phyloP scores from a whole-genome alignment of 257 asterid species.

The Ligustrum vulgare region DNA sequence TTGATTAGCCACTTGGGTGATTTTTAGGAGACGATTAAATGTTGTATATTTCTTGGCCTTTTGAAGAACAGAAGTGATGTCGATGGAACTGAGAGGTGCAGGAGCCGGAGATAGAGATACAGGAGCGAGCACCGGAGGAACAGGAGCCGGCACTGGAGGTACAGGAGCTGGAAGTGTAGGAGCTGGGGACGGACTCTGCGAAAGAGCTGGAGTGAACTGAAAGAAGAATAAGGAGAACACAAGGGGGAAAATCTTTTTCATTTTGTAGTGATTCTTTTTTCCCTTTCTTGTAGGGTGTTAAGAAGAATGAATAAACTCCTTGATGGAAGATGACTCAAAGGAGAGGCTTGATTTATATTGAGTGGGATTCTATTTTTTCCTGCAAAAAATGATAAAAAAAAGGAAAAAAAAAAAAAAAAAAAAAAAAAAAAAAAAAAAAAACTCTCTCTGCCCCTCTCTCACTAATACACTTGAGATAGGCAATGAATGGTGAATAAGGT shows the following conservation, averaged over 20 bases:
- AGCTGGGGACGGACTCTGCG: not conserved
- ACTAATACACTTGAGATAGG: not conserved
- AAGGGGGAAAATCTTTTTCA: not conserved
- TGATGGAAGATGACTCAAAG: not conserved
- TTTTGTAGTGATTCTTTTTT: not conserved
- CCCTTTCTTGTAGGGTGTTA: not conserved
- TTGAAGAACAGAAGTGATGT: constrained; percentile 52
- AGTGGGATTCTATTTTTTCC: not conserved
- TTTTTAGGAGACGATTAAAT: constrained; percentile 48
- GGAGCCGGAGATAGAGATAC: constrained; percentile 30
- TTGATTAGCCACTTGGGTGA: constrained; percentile 47
- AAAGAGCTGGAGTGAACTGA: not conserved
- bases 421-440: not conserved
- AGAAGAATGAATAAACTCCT: not conserved
- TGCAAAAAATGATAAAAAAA: not conserved
- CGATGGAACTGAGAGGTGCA: constrained; percentile 41
- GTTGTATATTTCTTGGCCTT: constrained; percentile 50
- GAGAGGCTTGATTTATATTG: constrained; percentile 19
- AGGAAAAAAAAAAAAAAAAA: not conserved
- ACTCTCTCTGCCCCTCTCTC: not conserved
- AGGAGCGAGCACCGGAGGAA: constrained; percentile 37
- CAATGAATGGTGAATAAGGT: constrained; percentile 1
- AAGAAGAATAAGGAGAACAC: not conserved
- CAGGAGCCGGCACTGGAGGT: not conserved
- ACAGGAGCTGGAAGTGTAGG: not conserved